Evolutionary conservation across 768 basidiomycete species (phyloP), one percentile per base, ranked within the genome.

Genomic region (Vishniacozyma victoriae): DNA sequence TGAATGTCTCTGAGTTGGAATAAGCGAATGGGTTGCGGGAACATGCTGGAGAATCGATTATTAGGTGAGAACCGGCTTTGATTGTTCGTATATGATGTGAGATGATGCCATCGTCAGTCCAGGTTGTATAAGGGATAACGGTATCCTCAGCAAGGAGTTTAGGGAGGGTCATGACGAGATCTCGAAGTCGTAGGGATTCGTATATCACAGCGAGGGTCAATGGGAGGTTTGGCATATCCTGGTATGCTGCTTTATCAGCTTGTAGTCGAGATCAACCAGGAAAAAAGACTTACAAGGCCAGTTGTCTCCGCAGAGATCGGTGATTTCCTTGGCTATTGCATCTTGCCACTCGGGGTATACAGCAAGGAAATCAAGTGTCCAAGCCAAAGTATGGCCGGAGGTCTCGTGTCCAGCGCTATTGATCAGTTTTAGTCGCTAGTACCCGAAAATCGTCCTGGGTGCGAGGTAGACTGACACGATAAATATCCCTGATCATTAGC

Each of bases 381-480:
- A 67, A 12, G 56, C 45, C n/a, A 71, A 46, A 7, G 60, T 59
- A 42, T 71, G 57, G 11, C 57, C 60, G 2, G 60, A 52, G 6
- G 69, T 71, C 35, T 67, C 67, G 33, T 65, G 67, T 15, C 67
- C 67, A 11, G 67, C 67, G 15, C 64, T 67, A 31, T 14, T 35
- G 16, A 42, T 25, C 26, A 18, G 18, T 35, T 15, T 13, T 33
- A 9, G 29, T 33, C 29, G 9, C 29, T 9, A 33, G 9, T 9
- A 9, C 9, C 9, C 29, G n/a, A 33, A 33, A n/a, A 33, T 33
- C 29, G 9, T 9, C 29, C 18, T 19, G 20, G 16, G 2, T 15
- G 24, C 20, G 22, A 33, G 14, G 35, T 2, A 4, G 15, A 48
- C 53, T 46, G n/a, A 60, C 55, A 61, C 36, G n/a, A 57, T 54